Percentiles rank a stretch among this genome's conserved stretches.
Conservation (phyloP, 441 rosid species). For the Viola pubescens region DNA sequence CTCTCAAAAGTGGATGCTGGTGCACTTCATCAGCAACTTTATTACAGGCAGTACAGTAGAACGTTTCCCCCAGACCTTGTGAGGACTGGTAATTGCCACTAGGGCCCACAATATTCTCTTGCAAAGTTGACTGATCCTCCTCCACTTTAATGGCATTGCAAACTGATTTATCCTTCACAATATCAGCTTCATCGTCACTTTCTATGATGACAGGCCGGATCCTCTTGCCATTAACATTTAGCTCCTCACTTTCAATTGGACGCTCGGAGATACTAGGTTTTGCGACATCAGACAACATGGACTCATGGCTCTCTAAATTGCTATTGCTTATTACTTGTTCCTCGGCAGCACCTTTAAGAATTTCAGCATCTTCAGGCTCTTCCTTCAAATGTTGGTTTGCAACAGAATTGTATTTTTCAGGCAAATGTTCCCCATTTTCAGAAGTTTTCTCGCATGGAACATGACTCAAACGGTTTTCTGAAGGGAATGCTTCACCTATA, state of each 20-base stretch:
- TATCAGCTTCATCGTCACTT: slow-evolving; percentile 42
- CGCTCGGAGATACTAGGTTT: slow-evolving; percentile 38
- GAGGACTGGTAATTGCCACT: slow-evolving; percentile 27
- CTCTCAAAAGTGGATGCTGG: slow-evolving; percentile 77
- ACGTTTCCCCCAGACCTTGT: slow-evolving; percentile 30
- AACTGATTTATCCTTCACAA: slow-evolving; percentile 24
- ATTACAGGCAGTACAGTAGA: slow-evolving; percentile 77
- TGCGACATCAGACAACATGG: slow-evolving; percentile 24
- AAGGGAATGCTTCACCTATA: slow-evolving; percentile 25
- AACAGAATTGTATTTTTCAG: slow-evolving; percentile 19
- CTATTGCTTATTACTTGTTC: slow-evolving; percentile 30
- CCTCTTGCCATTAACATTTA: slow-evolving; percentile 35
- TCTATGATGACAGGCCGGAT: slow-evolving; percentile 30
- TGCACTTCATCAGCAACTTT: slow-evolving; percentile 58
- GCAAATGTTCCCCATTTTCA: slow-evolving; percentile 27
- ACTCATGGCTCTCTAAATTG: slow-evolving; percentile 25
- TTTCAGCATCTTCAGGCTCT: slow-evolving; percentile 30
- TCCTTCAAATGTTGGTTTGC: slow-evolving; percentile 24
- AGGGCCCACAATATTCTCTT: slow-evolving; percentile 20
- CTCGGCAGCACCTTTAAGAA: slow-evolving; percentile 20
- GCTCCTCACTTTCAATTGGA: slow-evolving; percentile 35
- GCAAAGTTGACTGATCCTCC: slow-evolving; percentile 25
- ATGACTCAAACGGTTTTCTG: slow-evolving; percentile 18
- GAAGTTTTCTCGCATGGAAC: slow-evolving; percentile 20
- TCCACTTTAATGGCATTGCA: slow-evolving; percentile 19